Evolutionary conservation across 306 rosid species (phyloP).

Genomic region (Astragalus membranaceus): DNA sequence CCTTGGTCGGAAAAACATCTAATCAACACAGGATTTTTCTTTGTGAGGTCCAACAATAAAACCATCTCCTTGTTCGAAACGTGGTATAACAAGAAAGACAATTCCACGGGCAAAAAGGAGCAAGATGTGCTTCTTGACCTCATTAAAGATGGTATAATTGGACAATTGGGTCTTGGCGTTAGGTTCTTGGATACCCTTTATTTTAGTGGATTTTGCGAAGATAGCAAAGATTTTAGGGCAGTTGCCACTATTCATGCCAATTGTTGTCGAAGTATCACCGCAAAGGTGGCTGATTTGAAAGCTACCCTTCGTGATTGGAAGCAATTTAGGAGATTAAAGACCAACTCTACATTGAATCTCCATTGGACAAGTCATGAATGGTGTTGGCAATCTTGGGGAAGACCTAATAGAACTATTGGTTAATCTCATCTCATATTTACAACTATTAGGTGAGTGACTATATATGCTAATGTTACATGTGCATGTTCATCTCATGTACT

Average conservation of each 20-base stretch:
- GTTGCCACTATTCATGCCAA: slow-evolving; percentile 73
- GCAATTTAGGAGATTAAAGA: slow-evolving; percentile 23
- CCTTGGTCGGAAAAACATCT: slow-evolving; percentile 34
- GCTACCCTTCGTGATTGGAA: slow-evolving; percentile 57
- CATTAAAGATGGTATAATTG: slow-evolving; percentile 27
- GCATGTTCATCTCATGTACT: neutral
- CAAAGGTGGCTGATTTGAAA: slow-evolving; percentile 52
- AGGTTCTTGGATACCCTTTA: slow-evolving; percentile 62
- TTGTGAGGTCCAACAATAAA: slow-evolving; percentile 51
- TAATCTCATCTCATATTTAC: neutral
- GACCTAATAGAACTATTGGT: neutral
- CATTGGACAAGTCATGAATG: slow-evolving; percentile 38
- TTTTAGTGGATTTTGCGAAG: slow-evolving; percentile 83
- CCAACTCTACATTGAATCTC: neutral
- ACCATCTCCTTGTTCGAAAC: slow-evolving; percentile 51
- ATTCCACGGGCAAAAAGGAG: slow-evolving; percentile 50
- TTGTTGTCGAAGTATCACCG: slow-evolving; percentile 64
- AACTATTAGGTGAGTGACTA: neutral
- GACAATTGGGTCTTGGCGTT: slow-evolving; percentile 41
- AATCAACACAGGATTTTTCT: slow-evolving; percentile 81
- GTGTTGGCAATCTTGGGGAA: slow-evolving; percentile 54
- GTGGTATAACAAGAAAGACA: slow-evolving; percentile 61
- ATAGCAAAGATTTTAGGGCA: slow-evolving; percentile 46
- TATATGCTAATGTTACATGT: neutral
- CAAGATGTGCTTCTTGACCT: slow-evolving; percentile 61